Evolutionary conservation across 768 basidiomycete genomes (phyloP).

Genomic region (Suillus subalutaceus): DNA sequence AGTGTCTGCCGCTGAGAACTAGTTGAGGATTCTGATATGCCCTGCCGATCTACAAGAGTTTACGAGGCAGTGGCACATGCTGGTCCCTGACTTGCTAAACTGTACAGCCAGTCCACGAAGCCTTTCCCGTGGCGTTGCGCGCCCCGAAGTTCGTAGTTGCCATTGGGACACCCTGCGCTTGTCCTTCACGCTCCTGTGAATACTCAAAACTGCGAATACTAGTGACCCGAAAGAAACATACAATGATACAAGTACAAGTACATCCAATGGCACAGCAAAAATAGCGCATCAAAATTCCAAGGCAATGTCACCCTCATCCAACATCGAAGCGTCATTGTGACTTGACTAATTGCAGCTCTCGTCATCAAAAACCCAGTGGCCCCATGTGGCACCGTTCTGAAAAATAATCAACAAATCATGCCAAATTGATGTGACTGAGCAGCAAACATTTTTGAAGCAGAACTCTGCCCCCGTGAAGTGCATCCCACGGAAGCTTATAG

Average conservation of each 20-base stretch:
- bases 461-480: slow-evolving; percentile 26
- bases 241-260: not conserved
- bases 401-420: not conserved
- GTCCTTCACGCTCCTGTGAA: not conserved
- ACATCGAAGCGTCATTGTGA: not conserved
- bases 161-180: not conserved
- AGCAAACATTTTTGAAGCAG: slow-evolving; percentile 27
- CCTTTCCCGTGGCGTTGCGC: too few species aligned
- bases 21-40: too few species aligned
- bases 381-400: slow-evolving; percentile 25
- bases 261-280: not conserved
- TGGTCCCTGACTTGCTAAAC: too few species aligned
- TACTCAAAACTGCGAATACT: not conserved
- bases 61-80: too few species aligned
- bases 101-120: too few species aligned
- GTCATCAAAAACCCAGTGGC: slow-evolving; percentile 29
- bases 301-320: not conserved
- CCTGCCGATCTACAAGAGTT: too few species aligned
- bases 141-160: too few species aligned
- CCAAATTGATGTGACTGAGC: not conserved
- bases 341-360: slow-evolving; percentile 12
- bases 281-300: not conserved
- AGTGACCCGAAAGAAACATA: not conserved
- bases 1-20: too few species aligned
- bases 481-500: slow-evolving; percentile 26